Evolutionary conservation across 371 early-diverging fungal species (phyloP), one percentile per base, ranked within the genome.

Genomic region (Mortierella polycephala): DNA sequence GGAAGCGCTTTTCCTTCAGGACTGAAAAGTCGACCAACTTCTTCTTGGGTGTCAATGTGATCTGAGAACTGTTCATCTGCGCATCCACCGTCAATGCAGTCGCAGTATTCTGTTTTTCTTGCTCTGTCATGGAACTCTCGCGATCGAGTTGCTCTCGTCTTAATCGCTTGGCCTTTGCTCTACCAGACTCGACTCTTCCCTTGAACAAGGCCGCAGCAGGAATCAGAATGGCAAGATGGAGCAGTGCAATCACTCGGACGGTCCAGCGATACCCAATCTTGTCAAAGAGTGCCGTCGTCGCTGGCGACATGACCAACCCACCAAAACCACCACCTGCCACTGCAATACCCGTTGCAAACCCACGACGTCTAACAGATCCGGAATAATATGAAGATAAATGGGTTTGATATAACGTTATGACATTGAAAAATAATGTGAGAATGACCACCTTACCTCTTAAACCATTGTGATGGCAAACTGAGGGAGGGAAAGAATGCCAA

Each of bases 311-410:
- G 3, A 83, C 68, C 10, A 90, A 69, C 7, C 90, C 90, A 30
- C 91, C 91, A 30, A 90, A 59, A 2, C 91, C 91, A 10, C 83
- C 83, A 16, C 93, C 93, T 11, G 90, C 85, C 0, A 91, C 88
- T 1, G 90, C 89, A 45, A 93, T 81, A 7, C 95, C 95, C 0
- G 90, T 92, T 1, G 94, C 94, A 40, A 94, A 74, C 0, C 92
- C 93, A 55, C 93, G 86, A 11, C 82, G 82, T 55, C 83, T 86
- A 52, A 89, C 85, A 84, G 86, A 88, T 54, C 85, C 85, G 0
- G 81, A 53, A 1, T 83, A 76, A 37, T 84, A 64, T 20, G 2
- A 12, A 23, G 18, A 30, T 7, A 40, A 56, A 13, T 7, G 49
- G 21, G 51, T 47, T 42, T 10, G 23, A 2, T 6, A n/a, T 4